Conservation (phyloP, 495 filamentous ascomycete genomes). For the Tuber umbilicatum region DNA sequence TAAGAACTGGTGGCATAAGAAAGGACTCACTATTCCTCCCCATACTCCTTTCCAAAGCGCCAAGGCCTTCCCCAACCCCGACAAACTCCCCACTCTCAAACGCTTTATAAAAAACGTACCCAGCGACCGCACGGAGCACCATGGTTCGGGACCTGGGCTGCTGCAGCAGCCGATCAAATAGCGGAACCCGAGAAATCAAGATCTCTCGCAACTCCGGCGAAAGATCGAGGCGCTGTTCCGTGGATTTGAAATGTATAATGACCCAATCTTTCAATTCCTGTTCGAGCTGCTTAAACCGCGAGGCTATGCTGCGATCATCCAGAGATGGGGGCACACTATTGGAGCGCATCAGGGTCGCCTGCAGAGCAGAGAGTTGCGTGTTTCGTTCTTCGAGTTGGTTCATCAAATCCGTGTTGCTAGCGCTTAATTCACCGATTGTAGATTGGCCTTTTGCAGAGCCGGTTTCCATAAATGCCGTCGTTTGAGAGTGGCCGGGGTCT, state of each 20-base stretch:
- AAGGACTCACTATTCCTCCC: background rate
- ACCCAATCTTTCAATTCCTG: conserved; percentile 14
- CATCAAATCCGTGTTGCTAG: background rate
- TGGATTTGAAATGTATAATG: conserved; percentile 2
- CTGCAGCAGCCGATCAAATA: background rate
- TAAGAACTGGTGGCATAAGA: background rate
- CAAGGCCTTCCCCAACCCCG: background rate
- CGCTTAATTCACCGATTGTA: background rate
- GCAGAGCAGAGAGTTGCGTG: background rate
- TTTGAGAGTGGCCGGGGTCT: background rate
- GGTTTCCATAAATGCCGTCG: background rate
- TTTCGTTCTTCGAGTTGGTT: background rate
- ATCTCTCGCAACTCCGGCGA: background rate
- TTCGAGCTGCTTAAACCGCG: conserved; percentile 4
- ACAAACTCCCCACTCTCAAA: background rate
- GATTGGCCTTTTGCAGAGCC: background rate
- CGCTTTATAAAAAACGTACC: background rate
- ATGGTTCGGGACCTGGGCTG: background rate
- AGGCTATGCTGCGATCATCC: conserved; percentile 11
- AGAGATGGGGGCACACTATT: background rate
- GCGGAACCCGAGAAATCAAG: background rate
- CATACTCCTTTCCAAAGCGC: background rate
- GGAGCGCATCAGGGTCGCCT: background rate
- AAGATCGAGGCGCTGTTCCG: background rate
- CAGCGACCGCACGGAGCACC: background rate